phyloP scores from a whole-genome alignment of 1,139 yeast genomes.

The Protomyces inouyei region DNA sequence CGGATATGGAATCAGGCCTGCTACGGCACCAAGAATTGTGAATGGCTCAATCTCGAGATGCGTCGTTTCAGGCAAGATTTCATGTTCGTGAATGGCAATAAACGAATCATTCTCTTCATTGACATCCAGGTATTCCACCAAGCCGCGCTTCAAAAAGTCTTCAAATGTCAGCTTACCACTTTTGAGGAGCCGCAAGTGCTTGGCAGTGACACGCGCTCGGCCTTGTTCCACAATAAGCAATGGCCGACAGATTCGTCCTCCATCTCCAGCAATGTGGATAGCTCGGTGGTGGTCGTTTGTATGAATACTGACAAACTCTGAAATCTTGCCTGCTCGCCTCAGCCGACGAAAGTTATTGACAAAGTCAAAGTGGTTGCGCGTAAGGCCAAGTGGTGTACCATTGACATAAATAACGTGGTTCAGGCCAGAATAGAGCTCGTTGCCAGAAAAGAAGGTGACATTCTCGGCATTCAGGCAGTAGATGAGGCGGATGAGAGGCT shows the following conservation, averaged over 20 bases:
- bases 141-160: constrained; percentile 76
- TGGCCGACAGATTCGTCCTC: constrained; percentile 98
- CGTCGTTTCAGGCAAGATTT: constrained; percentile 56
- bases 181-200: constrained; percentile 59
- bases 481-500: constrained; percentile 72
- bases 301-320: constrained; percentile 86
- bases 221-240: constrained; percentile 77
- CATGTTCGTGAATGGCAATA: constrained; percentile 82
- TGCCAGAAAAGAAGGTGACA: constrained; percentile 72
- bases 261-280: constrained; percentile 97
- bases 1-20: constrained; percentile 98
- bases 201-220: constrained; percentile 61
- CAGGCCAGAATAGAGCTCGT: constrained; percentile 68
- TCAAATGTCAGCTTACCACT: constrained; percentile 77
- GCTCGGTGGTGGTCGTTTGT: constrained; percentile 85
- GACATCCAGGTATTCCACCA: constrained; percentile 93
- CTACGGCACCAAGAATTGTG: constrained; percentile 95
- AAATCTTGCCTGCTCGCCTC: constrained; percentile 78
- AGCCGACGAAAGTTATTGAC: constrained; percentile 71
- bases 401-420: constrained; percentile 82
- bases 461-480: constrained; percentile 82
- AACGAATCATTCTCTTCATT: constrained; percentile 95
- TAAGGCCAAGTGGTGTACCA: constrained; percentile 90
- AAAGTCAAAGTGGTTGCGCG: constrained; percentile 77
- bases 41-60: constrained; percentile 96